Evolutionary conservation across 2,329 filamentous ascomycete genomes (phyloP).

Genomic region (Epichloe coenophiala): DNA sequence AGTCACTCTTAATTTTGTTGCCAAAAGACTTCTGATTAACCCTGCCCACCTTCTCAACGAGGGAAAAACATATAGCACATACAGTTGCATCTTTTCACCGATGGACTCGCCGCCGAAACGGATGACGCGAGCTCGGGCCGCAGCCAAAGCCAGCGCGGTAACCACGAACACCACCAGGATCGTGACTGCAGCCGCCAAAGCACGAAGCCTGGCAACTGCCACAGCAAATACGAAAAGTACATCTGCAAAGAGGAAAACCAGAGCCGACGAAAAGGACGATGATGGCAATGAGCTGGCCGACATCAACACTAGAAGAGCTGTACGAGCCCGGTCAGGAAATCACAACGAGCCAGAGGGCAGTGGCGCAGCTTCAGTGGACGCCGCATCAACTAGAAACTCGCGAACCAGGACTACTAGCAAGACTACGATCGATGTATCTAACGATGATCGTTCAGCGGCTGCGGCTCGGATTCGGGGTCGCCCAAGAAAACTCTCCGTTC

Average conservation of each 20-base stretch:
- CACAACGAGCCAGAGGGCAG: slow-evolving; percentile 12
- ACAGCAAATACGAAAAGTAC: slow-evolving; percentile 21
- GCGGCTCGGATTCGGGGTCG: slow-evolving; percentile 24
- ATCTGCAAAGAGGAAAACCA: slow-evolving; percentile 34
- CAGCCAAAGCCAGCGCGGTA: slow-evolving; percentile 26
- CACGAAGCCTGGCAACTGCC: slow-evolving; percentile 24
- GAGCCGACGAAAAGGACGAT: slow-evolving; percentile 39
- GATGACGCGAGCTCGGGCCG: slow-evolving; percentile 38
- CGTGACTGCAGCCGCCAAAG: slow-evolving; percentile 34
- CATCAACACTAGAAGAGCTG: slow-evolving; percentile 21
- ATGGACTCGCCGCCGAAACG: slow-evolving; percentile 48
- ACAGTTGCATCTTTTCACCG: not conserved
- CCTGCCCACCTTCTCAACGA: not conserved
- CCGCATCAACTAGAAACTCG: not conserved
- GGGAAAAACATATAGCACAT: not conserved
- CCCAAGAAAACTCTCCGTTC: slow-evolving; percentile 25
- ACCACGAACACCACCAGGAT: slow-evolving; percentile 29
- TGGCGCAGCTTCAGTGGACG: slow-evolving; percentile 1
- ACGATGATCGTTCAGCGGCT: slow-evolving; percentile 9
- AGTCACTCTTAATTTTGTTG: not conserved
- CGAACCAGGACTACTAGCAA: slow-evolving; percentile 18
- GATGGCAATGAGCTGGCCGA: slow-evolving; percentile 23
- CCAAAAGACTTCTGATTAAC: slow-evolving; percentile 5
- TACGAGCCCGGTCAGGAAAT: slow-evolving; percentile 32
- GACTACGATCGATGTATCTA: slow-evolving; percentile 12